Evolutionary conservation across 2,329 filamentous ascomycete genomes (phyloP).

Genomic region (Penicillium sp.): DNA sequence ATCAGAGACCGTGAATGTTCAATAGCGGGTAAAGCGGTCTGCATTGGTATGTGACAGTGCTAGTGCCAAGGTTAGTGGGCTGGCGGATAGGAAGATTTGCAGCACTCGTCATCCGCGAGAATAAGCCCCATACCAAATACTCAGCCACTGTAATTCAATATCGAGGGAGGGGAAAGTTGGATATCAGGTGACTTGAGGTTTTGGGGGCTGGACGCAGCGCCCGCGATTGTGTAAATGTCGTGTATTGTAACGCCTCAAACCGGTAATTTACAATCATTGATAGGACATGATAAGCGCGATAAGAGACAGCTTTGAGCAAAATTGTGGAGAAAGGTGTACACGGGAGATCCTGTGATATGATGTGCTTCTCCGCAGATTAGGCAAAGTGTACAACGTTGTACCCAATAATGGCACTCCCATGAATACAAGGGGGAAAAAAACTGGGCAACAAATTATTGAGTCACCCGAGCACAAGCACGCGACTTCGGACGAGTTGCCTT

Average conservation of each 20-base stretch:
- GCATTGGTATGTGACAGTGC: slow-evolving; percentile 33
- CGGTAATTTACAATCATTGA: slow-evolving; percentile 4
- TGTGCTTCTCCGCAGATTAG: slow-evolving; percentile 9
- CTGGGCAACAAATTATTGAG: slow-evolving; percentile 1
- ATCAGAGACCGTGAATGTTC: slow-evolving; percentile 36
- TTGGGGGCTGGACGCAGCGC: slow-evolving; percentile 1
- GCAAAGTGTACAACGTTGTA: background rate
- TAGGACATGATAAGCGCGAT: slow-evolving; percentile 21
- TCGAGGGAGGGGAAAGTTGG: slow-evolving; percentile 4
- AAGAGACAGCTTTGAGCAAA: slow-evolving; percentile 14
- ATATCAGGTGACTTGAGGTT: slow-evolving; percentile 19
- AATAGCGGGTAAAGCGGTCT: slow-evolving; percentile 33
- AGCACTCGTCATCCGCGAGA: slow-evolving; percentile 4
- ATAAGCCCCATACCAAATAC: slow-evolving; percentile 8
- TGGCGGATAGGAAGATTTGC: slow-evolving; percentile 7
- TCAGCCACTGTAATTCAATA: slow-evolving; percentile 13
- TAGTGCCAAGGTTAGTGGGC: slow-evolving; percentile 12
- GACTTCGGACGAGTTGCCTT: slow-evolving; percentile 24
- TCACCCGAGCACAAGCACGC: slow-evolving; percentile 24
- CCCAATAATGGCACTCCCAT: slow-evolving; percentile 6
- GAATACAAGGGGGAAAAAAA: background rate
- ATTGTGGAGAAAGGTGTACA: slow-evolving; percentile 14
- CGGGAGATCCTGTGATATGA: slow-evolving; percentile 15
- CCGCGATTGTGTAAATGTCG: background rate
- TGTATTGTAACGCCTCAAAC: slow-evolving; percentile 1